A percentile compares a stretch with the other conserved stretches of the same genome.
phyloP scores from a whole-genome alignment of 768 basidiomycete species.

The Panellus pusillus region DNA sequence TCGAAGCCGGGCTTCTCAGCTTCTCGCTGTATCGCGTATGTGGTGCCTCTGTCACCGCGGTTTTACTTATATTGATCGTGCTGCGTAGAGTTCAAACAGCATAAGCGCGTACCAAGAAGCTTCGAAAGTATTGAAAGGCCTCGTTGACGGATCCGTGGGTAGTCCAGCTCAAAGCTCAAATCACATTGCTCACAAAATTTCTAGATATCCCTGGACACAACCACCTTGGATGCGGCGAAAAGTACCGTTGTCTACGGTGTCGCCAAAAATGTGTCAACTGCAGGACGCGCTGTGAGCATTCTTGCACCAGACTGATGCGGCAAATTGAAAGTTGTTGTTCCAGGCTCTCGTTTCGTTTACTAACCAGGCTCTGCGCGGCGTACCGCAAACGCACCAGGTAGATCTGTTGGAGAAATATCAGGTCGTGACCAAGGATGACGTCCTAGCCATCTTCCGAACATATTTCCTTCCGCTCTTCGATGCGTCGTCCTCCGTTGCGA shows the following conservation, averaged over 20 bases:
- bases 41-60: not conserved
- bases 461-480: constrained; percentile 88
- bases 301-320: not conserved
- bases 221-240: constrained; percentile 86
- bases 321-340: constrained; percentile 8
- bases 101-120: constrained; percentile 81
- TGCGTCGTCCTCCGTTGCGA: constrained; percentile 70
- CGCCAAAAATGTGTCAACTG: constrained; percentile 78
- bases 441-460: constrained; percentile 63
- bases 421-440: constrained; percentile 76
- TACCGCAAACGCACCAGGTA: constrained; percentile 58
- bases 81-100: constrained; percentile 70
- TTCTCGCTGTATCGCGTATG: constrained; percentile 80
- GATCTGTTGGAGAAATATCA: constrained; percentile 34
- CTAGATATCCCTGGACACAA: constrained; percentile 79
- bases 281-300: constrained; percentile 76
- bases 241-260: constrained; percentile 87
- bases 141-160: constrained; percentile 78
- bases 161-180: constrained; percentile 21
- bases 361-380: constrained; percentile 89
- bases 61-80: constrained; percentile 1
- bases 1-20: constrained; percentile 73
- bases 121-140: constrained; percentile 68
- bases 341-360: constrained; percentile 82
- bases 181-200: not conserved